Percentiles rank a stretch among this genome's conserved stretches.
Evolutionary conservation across 306 rosid species (phyloP).

Genomic region (Trifolium subterraneum): DNA sequence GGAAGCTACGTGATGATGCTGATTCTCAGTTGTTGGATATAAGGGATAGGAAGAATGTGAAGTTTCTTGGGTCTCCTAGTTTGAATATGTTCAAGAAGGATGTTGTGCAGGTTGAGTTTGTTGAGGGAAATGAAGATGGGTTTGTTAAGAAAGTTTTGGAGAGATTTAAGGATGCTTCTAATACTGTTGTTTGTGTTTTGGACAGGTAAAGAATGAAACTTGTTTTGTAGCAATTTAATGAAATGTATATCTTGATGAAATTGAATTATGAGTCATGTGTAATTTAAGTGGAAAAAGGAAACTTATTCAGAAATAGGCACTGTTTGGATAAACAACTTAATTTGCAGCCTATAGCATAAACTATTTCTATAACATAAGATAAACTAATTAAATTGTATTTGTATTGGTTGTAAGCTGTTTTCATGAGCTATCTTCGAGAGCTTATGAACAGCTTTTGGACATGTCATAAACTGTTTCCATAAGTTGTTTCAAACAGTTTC

Average conservation of each 20-base stretch:
- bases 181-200: slow-evolving; percentile 66
- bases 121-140: slow-evolving; percentile 69
- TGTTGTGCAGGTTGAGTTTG: slow-evolving; percentile 61
- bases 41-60: slow-evolving; percentile 68
- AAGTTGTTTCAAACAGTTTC: neutral
- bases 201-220: slow-evolving; percentile 61
- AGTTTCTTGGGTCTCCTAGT: slow-evolving; percentile 68
- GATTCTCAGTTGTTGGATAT: slow-evolving; percentile 74
- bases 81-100: slow-evolving; percentile 75
- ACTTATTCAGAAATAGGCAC: neutral
- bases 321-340: too few species aligned
- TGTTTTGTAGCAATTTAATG: neutral
- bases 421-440: neutral
- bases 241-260: neutral
- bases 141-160: slow-evolving; percentile 70
- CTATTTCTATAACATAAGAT: too few species aligned
- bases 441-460: neutral
- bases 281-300: slow-evolving; percentile 21
- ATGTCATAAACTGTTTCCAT: neutral
- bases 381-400: too few species aligned
- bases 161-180: slow-evolving; percentile 57
- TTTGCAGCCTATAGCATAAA: too few species aligned
- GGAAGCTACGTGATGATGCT: slow-evolving; percentile 70
- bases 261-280: slow-evolving; percentile 11
- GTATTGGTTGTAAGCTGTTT: neutral